Conservation (phyloP, 129 eudicot species). For the Helianthus annuus region HanXRQr2.0-SUNRISE NC_035440.2:3716967-3717466, state of each 20-base stretch:
- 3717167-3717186: constrained; percentile 61
- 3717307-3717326: constrained; percentile 51
- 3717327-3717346: constrained; percentile 68
- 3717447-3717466: too few species aligned
- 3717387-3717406: too few species aligned
- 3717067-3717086: constrained; percentile 77
- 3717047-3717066: constrained; percentile 70
- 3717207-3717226: constrained; percentile 51
- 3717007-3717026: constrained; percentile 79
- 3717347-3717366: not conserved
- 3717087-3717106: constrained; percentile 85
- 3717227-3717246: constrained; percentile 87
- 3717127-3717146: constrained; percentile 61
- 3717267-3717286: constrained; percentile 66
- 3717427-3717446: too few species aligned
- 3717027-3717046: constrained; percentile 86
- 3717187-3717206: constrained; percentile 59
- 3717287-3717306: constrained; percentile 65
- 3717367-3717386: not conserved
- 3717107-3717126: constrained; percentile 77
- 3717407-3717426: too few species aligned
- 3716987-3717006: constrained; percentile 53
- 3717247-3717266: constrained; percentile 77
- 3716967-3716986: constrained; percentile 62
- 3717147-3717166: constrained; percentile 60